These are phyloP conservation scores for Cynanchum wilfordii DNA, from an alignment of 257 asterid genomes.

Conservation along the genomic window DNA sequence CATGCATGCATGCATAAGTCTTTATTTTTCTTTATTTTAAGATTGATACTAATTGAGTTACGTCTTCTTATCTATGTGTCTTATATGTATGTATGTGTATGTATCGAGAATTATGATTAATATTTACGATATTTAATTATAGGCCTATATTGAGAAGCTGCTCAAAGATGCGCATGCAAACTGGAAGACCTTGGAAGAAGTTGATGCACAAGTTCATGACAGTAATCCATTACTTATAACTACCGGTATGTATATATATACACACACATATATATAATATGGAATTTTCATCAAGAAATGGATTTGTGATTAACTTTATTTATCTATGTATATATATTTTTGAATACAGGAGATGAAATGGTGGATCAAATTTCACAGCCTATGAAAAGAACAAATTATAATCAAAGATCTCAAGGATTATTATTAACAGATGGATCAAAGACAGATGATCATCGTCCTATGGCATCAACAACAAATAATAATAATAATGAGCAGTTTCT, in stretches of 20 bases:
- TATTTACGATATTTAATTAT: not conserved
- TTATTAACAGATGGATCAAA: slow-evolving; percentile 14
- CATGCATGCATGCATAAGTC: no score
- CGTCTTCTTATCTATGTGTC: no score
- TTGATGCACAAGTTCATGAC: slow-evolving; percentile 32
- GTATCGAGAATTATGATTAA: no score
- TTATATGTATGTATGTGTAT: no score
- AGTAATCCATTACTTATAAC: slow-evolving; percentile 32
- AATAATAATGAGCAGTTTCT: slow-evolving; percentile 13
- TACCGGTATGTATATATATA: slow-evolving; percentile 26
- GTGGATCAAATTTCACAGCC: slow-evolving; percentile 6
- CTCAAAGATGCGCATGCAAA: slow-evolving; percentile 46
- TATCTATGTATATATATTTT: no score
- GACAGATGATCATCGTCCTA: not conserved
- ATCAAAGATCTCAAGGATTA: slow-evolving; percentile 11
- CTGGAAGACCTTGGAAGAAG: slow-evolving; percentile 51
- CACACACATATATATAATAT: no score
- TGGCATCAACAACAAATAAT: not conserved
- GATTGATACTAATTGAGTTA: no score
- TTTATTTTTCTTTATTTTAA: no score
- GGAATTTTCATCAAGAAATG: not conserved
- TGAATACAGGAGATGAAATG: slow-evolving; percentile 16
- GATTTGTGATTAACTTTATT: not conserved
- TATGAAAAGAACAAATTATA: slow-evolving; percentile 6
- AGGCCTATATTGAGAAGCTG: slow-evolving; percentile 39